Base-by-base conservation (phyloP, 1,284 basidiomycete species). In the Pyrrhoderma noxium region DNA sequence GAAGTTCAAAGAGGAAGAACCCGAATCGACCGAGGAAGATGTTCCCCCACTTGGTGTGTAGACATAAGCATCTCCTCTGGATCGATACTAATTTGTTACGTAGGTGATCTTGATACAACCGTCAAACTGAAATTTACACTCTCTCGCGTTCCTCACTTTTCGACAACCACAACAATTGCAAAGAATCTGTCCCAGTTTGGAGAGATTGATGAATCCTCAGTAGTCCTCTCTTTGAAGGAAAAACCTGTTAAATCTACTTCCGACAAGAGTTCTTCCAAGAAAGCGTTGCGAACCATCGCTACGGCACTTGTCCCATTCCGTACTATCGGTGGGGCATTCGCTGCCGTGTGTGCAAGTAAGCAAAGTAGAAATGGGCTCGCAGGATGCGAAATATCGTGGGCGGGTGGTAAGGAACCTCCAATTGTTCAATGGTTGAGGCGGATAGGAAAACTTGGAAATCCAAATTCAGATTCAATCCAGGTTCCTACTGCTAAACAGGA, bases 391-490 rank as follows among this genome's bases (percentile, higher is more conserved):
- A 74, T 83, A 2, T 70, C 71, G 2, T 89, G 85, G 85, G 79
- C 75, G 4, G 68, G 60, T 8, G 84, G 82, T 4, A 76, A 75
- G 47, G 86, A 89, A 58, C 90, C 90, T 1, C 76, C 72, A 36
- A 82, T 91, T 60, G 68, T 93, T 31, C 75, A 66, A 5, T 91
- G 87, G 86, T 63, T 89, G 64, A 85, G 80, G 66, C 79, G 77
- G 61, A 79, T 76, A 67, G 82, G 81, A 16, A 79, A 81, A 58
- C 67, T 87, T 19, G 74, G 27, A 31, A 31, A 75, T 9, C 62
- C 46, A 36, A n/a, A n/a, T n/a, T n/a, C n/a, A n/a, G n/a, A n/a
- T n/a, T 39, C 55, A n/a, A 21, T 5, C 11, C 5, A 31, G 27
- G 11, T 11, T 5, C 27, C 27, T 11, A 11, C 27, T 18, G 8